Evolutionary conservation across 306 rosid genomes (phyloP), one percentile per base, ranked within the genome.

Genomic region (Prunus salicina): DNA sequence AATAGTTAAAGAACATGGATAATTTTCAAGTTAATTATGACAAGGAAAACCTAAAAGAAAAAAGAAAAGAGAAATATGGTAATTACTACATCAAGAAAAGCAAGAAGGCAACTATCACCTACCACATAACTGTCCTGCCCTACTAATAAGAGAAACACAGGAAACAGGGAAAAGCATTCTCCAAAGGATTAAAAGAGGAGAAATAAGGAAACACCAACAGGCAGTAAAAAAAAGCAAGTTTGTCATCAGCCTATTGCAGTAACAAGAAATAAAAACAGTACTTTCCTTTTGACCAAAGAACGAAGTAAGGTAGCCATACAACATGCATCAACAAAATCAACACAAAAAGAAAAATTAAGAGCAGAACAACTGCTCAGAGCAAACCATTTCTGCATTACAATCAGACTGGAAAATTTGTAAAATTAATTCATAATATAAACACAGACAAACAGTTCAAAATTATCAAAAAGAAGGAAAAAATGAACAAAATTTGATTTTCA

Each of bases 131-230:
- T 83, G 87, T 78, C 82, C 78, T 73, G 62, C 86, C 82, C 78
- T 73, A 62, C 86, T 72, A 83, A 83, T 76, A 67, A 70, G 74
- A 83, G 87, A 78, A 84, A 81, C 64, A 7, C 41, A 81, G 46
- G 13, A 3, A 32, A 15, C 68, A 73, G 6, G 28, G 45, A 60
- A 53, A 69, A 25, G 24, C 55, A 76, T 81, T 65, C 80, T 62
- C 67, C 62, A 52, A 68, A 76, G 24, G 79, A 67, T 51, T 38
- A 60, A 41, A 62, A 19, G 30, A 52, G 71, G 75, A 51, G 5
- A 79, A 87, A 82, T 22, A 72, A 84, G 89, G 76, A 86, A 86
- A 78, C 81, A 80, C 81, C 55, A 83, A 71, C 67, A 87, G 51
- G 58, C 82, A 72, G 78, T 71, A 3, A 69, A 84, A 87, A 34